These are phyloP conservation scores for Termitomyces sp. DNA, from an alignment of 768 basidiomycete genomes.

Conservation along the genomic window DNA sequence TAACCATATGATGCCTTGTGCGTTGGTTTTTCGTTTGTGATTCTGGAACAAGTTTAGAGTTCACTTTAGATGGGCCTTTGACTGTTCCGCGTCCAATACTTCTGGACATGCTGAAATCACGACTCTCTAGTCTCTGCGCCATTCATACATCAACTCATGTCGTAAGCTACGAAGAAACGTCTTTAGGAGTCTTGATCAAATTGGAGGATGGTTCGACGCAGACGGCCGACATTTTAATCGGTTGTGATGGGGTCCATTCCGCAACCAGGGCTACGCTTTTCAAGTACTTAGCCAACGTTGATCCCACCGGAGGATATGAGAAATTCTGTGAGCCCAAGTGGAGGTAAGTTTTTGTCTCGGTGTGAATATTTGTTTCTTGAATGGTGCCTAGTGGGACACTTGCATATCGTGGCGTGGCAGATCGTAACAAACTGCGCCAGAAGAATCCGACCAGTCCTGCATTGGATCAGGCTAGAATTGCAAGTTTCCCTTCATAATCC, in stretches of 20 bases:
- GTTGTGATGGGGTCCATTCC: conserved; percentile 38
- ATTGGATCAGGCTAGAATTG: conserved; percentile 6
- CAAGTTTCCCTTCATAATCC: not conserved
- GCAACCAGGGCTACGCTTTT: conserved; percentile 18
- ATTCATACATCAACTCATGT: conserved; percentile 24
- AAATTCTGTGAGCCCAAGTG: conserved; percentile 4
- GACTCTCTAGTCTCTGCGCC: conserved; percentile 17
- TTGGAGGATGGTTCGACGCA: conserved; percentile 24
- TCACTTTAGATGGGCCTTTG: conserved; percentile 17
- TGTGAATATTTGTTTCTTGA: too few species aligned
- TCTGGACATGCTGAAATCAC: conserved; percentile 20
- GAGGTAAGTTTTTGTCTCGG: conserved; percentile 1
- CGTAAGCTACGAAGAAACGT: conserved; percentile 5
- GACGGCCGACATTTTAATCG: conserved; percentile 34
- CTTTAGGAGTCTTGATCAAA: conserved; percentile 11
- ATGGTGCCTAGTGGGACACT: conserved; percentile 8
- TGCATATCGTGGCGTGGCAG: not conserved
- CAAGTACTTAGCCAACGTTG: not conserved
- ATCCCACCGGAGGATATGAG: not conserved
- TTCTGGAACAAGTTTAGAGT: not conserved
- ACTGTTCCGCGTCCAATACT: conserved; percentile 19
- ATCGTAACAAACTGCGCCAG: conserved; percentile 3
- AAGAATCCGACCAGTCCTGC: not conserved
- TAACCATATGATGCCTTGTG: conserved; percentile 23
- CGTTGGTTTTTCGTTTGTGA: not conserved